phyloP scores from a whole-genome alignment of 331 rosid genomes.

The Erythrophleum ivorense region DNA sequence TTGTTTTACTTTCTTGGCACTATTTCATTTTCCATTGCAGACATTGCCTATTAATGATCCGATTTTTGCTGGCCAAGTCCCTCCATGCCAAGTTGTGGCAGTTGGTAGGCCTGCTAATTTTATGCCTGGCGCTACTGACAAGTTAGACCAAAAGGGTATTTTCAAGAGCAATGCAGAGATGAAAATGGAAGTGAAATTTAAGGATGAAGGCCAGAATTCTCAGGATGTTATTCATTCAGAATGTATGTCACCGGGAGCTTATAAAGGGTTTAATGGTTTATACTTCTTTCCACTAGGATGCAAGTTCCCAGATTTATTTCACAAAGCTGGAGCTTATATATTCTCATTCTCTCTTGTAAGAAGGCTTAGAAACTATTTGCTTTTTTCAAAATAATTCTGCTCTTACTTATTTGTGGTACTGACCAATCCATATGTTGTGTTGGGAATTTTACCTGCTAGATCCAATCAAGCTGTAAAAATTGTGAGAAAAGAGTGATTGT shows the following conservation, averaged over 20 bases:
- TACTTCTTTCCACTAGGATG: constrained; percentile 1
- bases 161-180: constrained; percentile 2
- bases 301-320: constrained; percentile 2
- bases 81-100: background rate
- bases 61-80: constrained; percentile 2
- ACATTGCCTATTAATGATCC: background rate
- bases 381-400: background rate
- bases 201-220: constrained; percentile 3
- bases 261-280: constrained; percentile 1
- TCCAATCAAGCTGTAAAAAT: constrained; percentile 37
- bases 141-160: background rate
- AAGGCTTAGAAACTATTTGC: background rate
- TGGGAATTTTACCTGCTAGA: constrained; percentile 38
- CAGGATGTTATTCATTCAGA: background rate
- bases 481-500: constrained; percentile 36
- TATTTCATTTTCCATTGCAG: background rate
- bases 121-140: background rate
- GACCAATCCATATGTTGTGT: constrained; percentile 15
- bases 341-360: constrained; percentile 60
- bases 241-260: background rate
- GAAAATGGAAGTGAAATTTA: background rate
- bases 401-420: background rate
- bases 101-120: background rate
- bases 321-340: constrained; percentile 18
- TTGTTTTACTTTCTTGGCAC: background rate